These are phyloP conservation scores for Colletotrichum echinochloae DNA, from an alignment of 2,329 filamentous ascomycete species.

Conservation along the genomic window DNA sequence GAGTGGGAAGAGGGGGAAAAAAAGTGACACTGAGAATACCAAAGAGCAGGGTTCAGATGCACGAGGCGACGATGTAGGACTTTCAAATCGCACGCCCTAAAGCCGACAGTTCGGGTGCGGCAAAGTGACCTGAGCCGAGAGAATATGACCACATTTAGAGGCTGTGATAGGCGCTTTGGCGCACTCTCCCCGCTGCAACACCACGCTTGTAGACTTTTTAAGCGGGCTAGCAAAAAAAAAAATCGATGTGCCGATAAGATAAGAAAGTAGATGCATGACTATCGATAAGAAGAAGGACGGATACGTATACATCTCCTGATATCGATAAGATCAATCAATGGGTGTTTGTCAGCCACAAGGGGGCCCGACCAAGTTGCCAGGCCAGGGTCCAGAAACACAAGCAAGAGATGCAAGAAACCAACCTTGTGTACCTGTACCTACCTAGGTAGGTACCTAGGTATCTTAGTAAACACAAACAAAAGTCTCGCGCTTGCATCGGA, in stretches of 20 bases:
- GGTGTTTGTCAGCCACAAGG: constrained; percentile 6
- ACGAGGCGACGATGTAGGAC: constrained; percentile 23
- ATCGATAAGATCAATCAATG: neutral
- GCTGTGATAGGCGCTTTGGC: constrained; percentile 37
- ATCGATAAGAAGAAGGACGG: neutral
- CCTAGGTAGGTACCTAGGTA: too few relatives aligned
- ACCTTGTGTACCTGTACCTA: too few relatives aligned
- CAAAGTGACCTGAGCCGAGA: constrained; percentile 35
- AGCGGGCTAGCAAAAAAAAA: constrained; percentile 10
- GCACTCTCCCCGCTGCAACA: constrained; percentile 11
- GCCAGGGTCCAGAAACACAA: constrained; percentile 3
- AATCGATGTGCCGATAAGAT: constrained; percentile 13
- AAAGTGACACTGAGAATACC: neutral
- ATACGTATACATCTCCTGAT: neutral
- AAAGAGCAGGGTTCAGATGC: constrained; percentile 5
- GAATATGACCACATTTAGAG: constrained; percentile 19
- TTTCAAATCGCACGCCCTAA: constrained; percentile 25
- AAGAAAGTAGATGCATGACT: neutral
- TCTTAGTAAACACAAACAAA: neutral
- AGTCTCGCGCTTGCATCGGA: constrained; percentile 15
- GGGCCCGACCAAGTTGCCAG: neutral
- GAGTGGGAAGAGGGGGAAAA: neutral
- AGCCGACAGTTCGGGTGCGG: constrained; percentile 16
- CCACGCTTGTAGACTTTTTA: constrained; percentile 12
- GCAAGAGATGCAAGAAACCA: neutral